Conservation (phyloP, 306 rosid genomes). For the Pterocarpus macrocarpus region DNA sequence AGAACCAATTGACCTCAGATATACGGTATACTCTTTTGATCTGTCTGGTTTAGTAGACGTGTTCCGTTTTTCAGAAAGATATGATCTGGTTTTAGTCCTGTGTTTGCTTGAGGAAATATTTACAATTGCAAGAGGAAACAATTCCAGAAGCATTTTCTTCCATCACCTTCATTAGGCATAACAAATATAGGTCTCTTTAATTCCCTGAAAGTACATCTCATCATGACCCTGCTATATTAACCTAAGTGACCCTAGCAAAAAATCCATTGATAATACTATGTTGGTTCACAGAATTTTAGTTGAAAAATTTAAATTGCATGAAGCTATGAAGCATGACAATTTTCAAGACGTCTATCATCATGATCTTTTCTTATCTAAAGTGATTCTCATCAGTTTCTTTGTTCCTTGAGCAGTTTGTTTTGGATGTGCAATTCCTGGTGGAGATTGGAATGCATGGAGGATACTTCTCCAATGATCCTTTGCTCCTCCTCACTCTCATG, state of each 20-base stretch:
- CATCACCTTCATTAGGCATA: neutral
- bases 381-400: constrained; percentile 34
- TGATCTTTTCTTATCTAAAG: constrained; percentile 27
- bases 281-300: neutral
- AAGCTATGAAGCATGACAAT: constrained; percentile 19
- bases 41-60: neutral
- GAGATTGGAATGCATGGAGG: constrained; percentile 74
- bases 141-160: neutral
- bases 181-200: neutral
- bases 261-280: neutral
- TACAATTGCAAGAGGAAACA: neutral
- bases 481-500: constrained; percentile 64
- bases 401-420: constrained; percentile 60
- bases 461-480: constrained; percentile 65
- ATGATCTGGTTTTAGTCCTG: neutral
- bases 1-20: too few relatives aligned
- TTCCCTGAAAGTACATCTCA: neutral
- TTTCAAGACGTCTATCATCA: neutral
- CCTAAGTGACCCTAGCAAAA: neutral
- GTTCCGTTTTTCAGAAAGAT: neutral
- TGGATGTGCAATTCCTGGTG: constrained; percentile 79
- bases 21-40: too few relatives aligned
- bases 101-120: neutral
- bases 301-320: neutral
- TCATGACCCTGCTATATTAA: neutral